Evolutionary conservation across 1,284 basidiomycete genomes (phyloP), one percentile per base, ranked within the genome.

Genomic region (Veloboletus limbatus): DNA sequence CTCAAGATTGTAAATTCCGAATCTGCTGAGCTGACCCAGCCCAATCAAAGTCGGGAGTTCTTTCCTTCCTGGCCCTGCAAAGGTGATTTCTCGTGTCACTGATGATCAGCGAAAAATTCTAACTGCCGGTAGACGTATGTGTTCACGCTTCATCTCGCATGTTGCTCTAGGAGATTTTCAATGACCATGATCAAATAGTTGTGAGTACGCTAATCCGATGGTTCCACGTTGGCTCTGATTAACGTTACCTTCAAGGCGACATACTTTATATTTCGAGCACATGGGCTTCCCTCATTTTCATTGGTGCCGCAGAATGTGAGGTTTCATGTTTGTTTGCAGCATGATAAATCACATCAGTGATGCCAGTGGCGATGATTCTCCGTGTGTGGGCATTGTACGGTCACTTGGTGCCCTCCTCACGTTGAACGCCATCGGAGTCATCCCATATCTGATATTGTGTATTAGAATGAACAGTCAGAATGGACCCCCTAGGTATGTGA

Each of bases 301-400:
- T n/a, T n/a, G n/a, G n/a, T n/a, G n/a, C n/a, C n/a, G n/a, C n/a
- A n/a, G n/a, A n/a, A n/a, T n/a, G n/a, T n/a, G n/a, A n/a, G n/a
- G n/a, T n/a, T n/a, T n/a, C n/a, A n/a, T n/a, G n/a, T n/a, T n/a
- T n/a, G n/a, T 6, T 36, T 20, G 20, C 28, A 4, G 3, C 18
- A 11, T 5, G 17, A 16, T 14, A 0, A 22, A 3, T 16, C 4
- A 22, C 25, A 9, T 21, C 16, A 6, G 7, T 16, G 11, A 8
- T 17, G 18, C 0, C 16, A 43, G 42, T 43, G 6, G n/a, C 34
- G 21, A 36, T 43, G 42, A 36, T 43, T 8, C 26, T 43, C 8
- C 34, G 41, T 7, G 41, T 43, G 6, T 43, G 34, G 33, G 33
- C 20, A 24, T 36, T n/a, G n/a, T n/a, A n/a, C n/a, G n/a, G n/a